These are phyloP conservation scores for Fusarium protoensiforme DNA, from an alignment of 2,329 filamentous ascomycete genomes.

Conservation along the genomic window DNA sequence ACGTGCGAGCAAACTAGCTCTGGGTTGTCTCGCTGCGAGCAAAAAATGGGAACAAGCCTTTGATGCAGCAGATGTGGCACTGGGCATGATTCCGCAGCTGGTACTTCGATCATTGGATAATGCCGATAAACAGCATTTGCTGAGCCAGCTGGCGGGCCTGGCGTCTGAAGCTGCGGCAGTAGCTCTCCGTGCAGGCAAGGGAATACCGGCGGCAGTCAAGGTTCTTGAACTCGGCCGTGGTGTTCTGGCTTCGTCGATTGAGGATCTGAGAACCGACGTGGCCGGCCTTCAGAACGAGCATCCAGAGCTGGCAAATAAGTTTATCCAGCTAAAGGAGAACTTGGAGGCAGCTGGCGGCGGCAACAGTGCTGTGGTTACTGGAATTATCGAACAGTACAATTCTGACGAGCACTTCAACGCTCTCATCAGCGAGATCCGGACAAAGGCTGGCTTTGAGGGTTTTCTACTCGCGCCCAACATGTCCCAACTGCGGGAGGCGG, in stretches of 20 bases:
- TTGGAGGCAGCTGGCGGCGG: not conserved
- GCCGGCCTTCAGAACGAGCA: not conserved
- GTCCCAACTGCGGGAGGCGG: constrained; percentile 33
- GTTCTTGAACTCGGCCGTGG: constrained; percentile 13
- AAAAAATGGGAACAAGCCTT: not conserved
- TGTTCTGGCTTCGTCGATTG: not conserved
- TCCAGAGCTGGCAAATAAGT: not conserved
- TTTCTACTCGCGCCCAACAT: constrained; percentile 39
- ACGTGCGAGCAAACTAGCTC: not conserved
- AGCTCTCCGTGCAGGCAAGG: not conserved
- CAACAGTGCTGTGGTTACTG: not conserved
- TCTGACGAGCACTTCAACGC: not conserved
- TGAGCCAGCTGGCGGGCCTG: not conserved
- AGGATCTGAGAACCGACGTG: constrained; percentile 1
- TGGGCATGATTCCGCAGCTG: not conserved
- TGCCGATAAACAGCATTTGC: not conserved
- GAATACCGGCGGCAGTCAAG: not conserved
- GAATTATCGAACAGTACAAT: not conserved
- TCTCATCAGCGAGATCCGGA: not conserved
- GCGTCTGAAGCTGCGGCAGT: not conserved
- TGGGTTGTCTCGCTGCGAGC: not conserved
- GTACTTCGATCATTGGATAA: not conserved
- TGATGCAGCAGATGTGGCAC: not conserved
- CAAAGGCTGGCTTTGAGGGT: constrained; percentile 30
- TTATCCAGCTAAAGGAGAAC: not conserved